phyloP scores from a whole-genome alignment of 139 green algal genomes.

The Bryopsis sp. region DNA sequence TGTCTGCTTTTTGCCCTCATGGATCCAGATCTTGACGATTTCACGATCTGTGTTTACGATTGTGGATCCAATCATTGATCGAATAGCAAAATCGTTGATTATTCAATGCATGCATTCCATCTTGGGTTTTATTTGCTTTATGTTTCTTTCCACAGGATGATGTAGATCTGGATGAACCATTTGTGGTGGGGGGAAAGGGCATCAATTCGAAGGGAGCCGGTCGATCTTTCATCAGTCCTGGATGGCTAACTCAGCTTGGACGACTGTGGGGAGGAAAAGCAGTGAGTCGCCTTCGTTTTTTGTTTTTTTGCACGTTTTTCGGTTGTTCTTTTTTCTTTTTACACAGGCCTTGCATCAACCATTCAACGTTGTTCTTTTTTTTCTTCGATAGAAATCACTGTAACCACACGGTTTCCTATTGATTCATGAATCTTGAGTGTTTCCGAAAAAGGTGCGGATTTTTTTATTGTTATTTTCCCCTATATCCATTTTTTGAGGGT shows the following conservation, averaged over 20 bases:
- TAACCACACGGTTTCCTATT: neutral
- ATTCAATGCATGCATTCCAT: too few relatives aligned
- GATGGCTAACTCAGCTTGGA: slow-evolving; percentile 72
- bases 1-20: too few relatives aligned
- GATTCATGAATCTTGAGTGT: too few relatives aligned
- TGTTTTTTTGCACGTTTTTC: neutral
- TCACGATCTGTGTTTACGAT: too few relatives aligned
- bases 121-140: too few relatives aligned
- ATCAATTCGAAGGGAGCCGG: slow-evolving; percentile 60
- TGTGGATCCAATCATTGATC: too few relatives aligned
- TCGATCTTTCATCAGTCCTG: slow-evolving; percentile 46
- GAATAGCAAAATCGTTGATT: too few relatives aligned
- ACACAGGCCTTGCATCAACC: neutral
- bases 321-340: neutral
- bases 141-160: too few relatives aligned
- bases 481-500: neutral
- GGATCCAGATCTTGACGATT: too few relatives aligned
- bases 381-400: neutral
- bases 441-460: neutral
- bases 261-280: slow-evolving; percentile 66
- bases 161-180: slow-evolving; percentile 16
- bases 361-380: neutral
- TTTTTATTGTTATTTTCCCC: neutral
- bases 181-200: slow-evolving; percentile 23
- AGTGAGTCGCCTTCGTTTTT: slow-evolving; percentile 21